A percentile compares a stretch with the other conserved stretches of the same genome.
phyloP scores from a whole-genome alignment of 2,329 filamentous ascomycete genomes.

The Calonectria henricotiae region DNA sequence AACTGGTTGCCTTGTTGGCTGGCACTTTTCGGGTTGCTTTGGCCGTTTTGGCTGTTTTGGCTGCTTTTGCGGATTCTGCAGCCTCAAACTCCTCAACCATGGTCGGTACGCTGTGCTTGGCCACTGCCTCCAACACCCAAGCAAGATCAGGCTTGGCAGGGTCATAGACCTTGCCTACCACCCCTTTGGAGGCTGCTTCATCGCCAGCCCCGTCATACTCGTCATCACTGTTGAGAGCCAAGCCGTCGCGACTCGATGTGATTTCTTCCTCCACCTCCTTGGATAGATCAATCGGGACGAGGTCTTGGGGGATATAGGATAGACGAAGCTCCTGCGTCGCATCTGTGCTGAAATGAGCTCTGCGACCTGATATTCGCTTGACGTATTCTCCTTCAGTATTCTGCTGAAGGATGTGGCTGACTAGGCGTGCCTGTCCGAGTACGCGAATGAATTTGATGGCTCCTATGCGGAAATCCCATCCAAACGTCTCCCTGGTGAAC shows the following conservation, averaged over 20 bases:
- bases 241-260: constrained; percentile 66
- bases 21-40: constrained; percentile 51
- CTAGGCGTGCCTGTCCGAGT: constrained; percentile 83
- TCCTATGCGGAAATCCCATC: constrained; percentile 85
- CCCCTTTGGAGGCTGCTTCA: constrained; percentile 44
- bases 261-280: constrained; percentile 78
- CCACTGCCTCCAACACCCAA: constrained; percentile 61
- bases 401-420: constrained; percentile 67
- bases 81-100: constrained; percentile 53
- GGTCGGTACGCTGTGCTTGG: constrained; percentile 49
- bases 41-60: constrained; percentile 44
- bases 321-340: constrained; percentile 84
- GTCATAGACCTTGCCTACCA: constrained; percentile 21
- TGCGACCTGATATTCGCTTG: constrained; percentile 76
- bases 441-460: constrained; percentile 89
- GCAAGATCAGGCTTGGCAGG: constrained; percentile 47
- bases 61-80: constrained; percentile 45
- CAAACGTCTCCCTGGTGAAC: constrained; percentile 86
- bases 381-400: constrained; percentile 67
- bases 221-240: constrained; percentile 78
- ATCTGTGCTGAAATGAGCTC: constrained; percentile 83
- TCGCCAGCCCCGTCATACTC: constrained; percentile 68
- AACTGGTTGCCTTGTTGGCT: constrained; percentile 44
- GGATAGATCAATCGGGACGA: constrained; percentile 85
- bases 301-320: constrained; percentile 81